Evolutionary conservation across 352 stramenopile genomes (phyloP).

Genomic region (Halophytophthora polymorphica): DNA sequence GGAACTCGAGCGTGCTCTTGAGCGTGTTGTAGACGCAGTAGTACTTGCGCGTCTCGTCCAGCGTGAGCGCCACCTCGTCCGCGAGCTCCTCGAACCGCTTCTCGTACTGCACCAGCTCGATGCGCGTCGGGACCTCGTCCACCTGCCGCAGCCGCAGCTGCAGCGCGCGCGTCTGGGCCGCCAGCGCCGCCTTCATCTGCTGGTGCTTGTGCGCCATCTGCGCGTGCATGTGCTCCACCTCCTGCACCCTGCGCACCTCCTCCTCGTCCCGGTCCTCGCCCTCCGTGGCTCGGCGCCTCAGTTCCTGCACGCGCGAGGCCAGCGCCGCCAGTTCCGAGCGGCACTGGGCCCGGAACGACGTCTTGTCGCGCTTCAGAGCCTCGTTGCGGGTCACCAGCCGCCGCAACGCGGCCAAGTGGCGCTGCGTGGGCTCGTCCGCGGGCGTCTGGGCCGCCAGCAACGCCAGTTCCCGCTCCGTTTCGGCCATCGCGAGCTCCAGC

Average conservation of each 20-base stretch:
- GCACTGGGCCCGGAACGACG: slow-evolving; percentile 41
- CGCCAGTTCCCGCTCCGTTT: slow-evolving; percentile 37
- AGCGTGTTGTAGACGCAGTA: slow-evolving; percentile 87
- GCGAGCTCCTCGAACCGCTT: slow-evolving; percentile 88
- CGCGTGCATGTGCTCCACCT: slow-evolving; percentile 68
- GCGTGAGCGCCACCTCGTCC: slow-evolving; percentile 80
- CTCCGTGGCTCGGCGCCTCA: slow-evolving; percentile 32
- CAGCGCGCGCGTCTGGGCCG: slow-evolving; percentile 53
- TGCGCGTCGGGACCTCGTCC: slow-evolving; percentile 80
- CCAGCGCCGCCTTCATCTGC: slow-evolving; percentile 60
- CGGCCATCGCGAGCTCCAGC: slow-evolving; percentile 27
- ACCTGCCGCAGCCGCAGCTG: slow-evolving; percentile 64
- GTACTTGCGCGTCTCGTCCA: slow-evolving; percentile 90
- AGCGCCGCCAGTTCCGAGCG: slow-evolving; percentile 37
- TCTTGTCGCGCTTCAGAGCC: slow-evolving; percentile 48
- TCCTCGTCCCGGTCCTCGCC: slow-evolving; percentile 39
- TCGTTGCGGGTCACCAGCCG: slow-evolving; percentile 51
- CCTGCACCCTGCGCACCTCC: slow-evolving; percentile 36
- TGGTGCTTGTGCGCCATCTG: slow-evolving; percentile 67
- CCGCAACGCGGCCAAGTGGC: slow-evolving; percentile 25
- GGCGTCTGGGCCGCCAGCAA: slow-evolving; percentile 34
- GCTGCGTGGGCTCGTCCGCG: slow-evolving; percentile 22
- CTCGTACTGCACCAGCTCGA: slow-evolving; percentile 90
- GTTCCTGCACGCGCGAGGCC: slow-evolving; percentile 34
- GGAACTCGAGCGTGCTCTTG: slow-evolving; percentile 73